phyloP scores from a whole-genome alignment of 2,329 filamentous ascomycete genomes.

The Colletotrichum sp. region DNA sequence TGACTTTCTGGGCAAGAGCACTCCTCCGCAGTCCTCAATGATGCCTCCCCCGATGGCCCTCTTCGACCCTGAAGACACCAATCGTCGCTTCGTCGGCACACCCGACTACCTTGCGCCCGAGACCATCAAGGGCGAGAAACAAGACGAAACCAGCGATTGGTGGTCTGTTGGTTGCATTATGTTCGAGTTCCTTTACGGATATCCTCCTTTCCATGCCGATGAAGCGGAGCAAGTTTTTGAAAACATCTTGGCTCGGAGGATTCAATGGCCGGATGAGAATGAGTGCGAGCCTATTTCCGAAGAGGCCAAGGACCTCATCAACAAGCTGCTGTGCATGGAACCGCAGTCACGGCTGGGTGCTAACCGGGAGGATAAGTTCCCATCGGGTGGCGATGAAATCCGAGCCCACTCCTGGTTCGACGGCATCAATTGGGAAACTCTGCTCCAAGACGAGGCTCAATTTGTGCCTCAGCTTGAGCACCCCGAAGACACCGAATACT shows the following conservation, averaged over 20 bases:
- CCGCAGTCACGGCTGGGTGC: constrained; percentile 82
- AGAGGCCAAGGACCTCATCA: constrained; percentile 94
- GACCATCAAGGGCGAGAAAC: constrained; percentile 92
- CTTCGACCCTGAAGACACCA: constrained; percentile 94
- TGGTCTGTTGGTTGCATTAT: constrained; percentile 99
- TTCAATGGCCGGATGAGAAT: constrained; percentile 88
- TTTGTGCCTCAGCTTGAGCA: constrained; percentile 94
- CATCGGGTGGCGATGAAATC: constrained; percentile 89
- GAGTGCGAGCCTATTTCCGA: constrained; percentile 77
- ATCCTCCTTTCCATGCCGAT: constrained; percentile 89
- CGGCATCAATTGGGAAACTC: constrained; percentile 84
- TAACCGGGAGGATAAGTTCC: constrained; percentile 82
- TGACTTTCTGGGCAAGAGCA: constrained; percentile 62
- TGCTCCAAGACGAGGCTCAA: constrained; percentile 94
- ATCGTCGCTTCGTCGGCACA: constrained; percentile 92
- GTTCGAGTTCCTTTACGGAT: constrained; percentile 94
- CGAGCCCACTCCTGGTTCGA: constrained; percentile 88
- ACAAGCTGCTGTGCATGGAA: constrained; percentile 85
- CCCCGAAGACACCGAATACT: constrained; percentile 97
- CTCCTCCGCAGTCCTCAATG: constrained; percentile 69
- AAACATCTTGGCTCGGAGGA: constrained; percentile 88
- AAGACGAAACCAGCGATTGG: constrained; percentile 99
- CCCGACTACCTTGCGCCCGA: constrained; percentile 97
- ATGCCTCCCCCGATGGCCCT: constrained; percentile 93
- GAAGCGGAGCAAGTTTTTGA: constrained; percentile 95